A percentile compares a stretch with the other conserved stretches of the same genome.
Evolutionary conservation across 2,329 filamentous ascomycete species (phyloP).

Genomic region (Talaromyces albobiverticillius): DNA sequence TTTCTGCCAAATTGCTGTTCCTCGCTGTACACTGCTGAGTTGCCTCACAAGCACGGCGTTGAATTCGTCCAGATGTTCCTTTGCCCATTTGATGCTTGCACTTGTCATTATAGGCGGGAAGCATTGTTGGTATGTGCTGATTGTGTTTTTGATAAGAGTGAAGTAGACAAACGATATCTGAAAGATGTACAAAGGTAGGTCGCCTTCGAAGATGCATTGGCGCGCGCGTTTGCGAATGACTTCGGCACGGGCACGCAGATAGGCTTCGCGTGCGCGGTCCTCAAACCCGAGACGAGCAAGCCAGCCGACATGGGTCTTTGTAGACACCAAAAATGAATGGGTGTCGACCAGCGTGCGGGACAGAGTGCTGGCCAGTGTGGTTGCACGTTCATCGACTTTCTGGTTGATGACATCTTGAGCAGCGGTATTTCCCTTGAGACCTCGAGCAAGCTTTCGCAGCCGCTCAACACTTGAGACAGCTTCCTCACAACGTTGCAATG

Average conservation of each 20-base stretch:
- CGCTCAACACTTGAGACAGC: constrained; percentile 83
- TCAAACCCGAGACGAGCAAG: constrained; percentile 84
- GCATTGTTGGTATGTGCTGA: constrained; percentile 80
- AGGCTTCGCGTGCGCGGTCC: constrained; percentile 81
- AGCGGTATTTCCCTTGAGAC: constrained; percentile 78
- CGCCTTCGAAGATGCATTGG: constrained; percentile 92
- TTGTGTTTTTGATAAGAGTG: constrained; percentile 87
- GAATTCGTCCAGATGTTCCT: constrained; percentile 87
- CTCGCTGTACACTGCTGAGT: constrained; percentile 77
- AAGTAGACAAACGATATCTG: constrained; percentile 96
- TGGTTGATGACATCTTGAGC: constrained; percentile 90
- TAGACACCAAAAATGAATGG: constrained; percentile 72
- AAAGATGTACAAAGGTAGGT: constrained; percentile 90
- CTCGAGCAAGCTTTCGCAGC: constrained; percentile 72
- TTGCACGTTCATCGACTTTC: constrained; percentile 83
- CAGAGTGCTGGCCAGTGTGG: constrained; percentile 71
- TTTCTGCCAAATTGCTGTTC: constrained; percentile 72
- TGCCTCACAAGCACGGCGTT: constrained; percentile 79
- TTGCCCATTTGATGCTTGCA: constrained; percentile 97
- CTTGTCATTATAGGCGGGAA: constrained; percentile 87
- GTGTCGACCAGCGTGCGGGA: constrained; percentile 74
- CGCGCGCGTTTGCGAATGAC: constrained; percentile 79
- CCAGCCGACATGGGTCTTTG: constrained; percentile 79
- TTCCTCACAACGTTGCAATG: constrained; percentile 81
- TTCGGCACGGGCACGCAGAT: constrained; percentile 73